These are phyloP conservation scores for Starmerella bombi DNA, from an alignment of 805 yeast species.

Conservation along the genomic window DNA sequence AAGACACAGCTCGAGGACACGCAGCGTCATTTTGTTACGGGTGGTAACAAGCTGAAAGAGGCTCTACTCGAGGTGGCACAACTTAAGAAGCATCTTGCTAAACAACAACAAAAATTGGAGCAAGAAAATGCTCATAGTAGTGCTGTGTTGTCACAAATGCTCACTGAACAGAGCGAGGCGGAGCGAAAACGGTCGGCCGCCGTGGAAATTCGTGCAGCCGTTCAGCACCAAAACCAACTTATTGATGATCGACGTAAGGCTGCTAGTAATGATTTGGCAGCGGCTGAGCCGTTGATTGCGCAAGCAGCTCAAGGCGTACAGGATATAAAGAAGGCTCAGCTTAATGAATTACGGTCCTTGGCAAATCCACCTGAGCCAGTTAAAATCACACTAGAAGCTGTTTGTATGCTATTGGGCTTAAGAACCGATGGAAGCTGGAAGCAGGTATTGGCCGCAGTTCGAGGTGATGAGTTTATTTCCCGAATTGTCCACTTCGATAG, in stretches of 20 bases:
- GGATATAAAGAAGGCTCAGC: slow-evolving; percentile 80
- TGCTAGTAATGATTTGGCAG: slow-evolving; percentile 53
- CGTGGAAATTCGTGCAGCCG: slow-evolving; percentile 53
- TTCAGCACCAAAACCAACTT: slow-evolving; percentile 52
- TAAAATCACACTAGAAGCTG: slow-evolving; percentile 74
- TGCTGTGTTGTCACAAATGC: slow-evolving; percentile 57
- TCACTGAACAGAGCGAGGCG: slow-evolving; percentile 78
- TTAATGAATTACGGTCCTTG: slow-evolving; percentile 83
- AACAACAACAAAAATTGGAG: slow-evolving; percentile 38
- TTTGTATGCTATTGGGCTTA: slow-evolving; percentile 69
- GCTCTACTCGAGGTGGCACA: slow-evolving; percentile 60
- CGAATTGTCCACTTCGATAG: slow-evolving; percentile 65
- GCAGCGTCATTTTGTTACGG: slow-evolving; percentile 60
- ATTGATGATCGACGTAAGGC: slow-evolving; percentile 39
- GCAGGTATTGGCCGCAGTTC: slow-evolving; percentile 65
- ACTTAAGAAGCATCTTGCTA: slow-evolving; percentile 41
- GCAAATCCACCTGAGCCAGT: slow-evolving; percentile 81
- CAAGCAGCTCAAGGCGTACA: slow-evolving; percentile 87
- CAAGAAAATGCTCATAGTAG: slow-evolving; percentile 57
- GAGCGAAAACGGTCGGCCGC: slow-evolving; percentile 84
- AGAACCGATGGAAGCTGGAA: slow-evolving; percentile 50
- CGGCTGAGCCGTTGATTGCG: slow-evolving; percentile 70
- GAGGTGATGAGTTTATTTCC: slow-evolving; percentile 78
- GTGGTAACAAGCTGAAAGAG: slow-evolving; percentile 62
- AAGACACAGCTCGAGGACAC: slow-evolving; percentile 43